Evolutionary conservation across 768 basidiomycete species (phyloP), one percentile per base, ranked within the genome.

Genomic region (Leccinum incarnatum): DNA sequence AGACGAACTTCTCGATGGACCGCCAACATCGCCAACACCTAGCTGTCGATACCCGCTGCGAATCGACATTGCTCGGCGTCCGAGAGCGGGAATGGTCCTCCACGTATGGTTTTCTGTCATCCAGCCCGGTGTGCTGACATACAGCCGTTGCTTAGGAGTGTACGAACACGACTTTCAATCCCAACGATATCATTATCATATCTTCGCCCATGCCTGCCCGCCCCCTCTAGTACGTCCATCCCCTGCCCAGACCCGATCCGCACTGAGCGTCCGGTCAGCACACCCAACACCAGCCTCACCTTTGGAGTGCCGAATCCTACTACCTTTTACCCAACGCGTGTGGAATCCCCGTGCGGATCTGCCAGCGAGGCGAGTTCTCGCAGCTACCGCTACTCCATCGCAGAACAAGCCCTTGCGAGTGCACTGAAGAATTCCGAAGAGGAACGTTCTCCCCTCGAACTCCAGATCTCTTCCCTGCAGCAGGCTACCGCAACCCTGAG

Each of bases 401-500:
- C 79, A 29, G 81, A 83, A 70, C 71, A 71, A 47, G 75, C 75
- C 29, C 76, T 83, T 40, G 69, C 67, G 51, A 62, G 65, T 53
- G 71, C 76, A 55, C 62, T 79, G 32, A 66, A 63, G 65, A 63
- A 68, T 37, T 77, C 73, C 54, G 63, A 71, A 50, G 59, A 62
- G 6, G 78, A 77, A 60, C 63, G 68, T 7, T 74, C 77, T 3
- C 65, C 77, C 29, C 69, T 72, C 34, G 77, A 83, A 61, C 73
- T 83, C 58, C 79, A 83, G 65, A 78, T 84, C 50, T 68, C 72
- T 49, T 70, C 77, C 23, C 70, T 85, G 60, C 74, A 79, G 56
- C 71, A 69, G 36, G 83, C 77, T n/a, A 77, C 77, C 5, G 69
- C 73, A 37, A 53, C 76, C 32, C 72, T 85, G 53, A 71, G 73